Evolutionary conservation across 2,329 filamentous ascomycete genomes (phyloP), one percentile per base, ranked within the genome.

Genomic region (Ambrosiella xylebori): DNA sequence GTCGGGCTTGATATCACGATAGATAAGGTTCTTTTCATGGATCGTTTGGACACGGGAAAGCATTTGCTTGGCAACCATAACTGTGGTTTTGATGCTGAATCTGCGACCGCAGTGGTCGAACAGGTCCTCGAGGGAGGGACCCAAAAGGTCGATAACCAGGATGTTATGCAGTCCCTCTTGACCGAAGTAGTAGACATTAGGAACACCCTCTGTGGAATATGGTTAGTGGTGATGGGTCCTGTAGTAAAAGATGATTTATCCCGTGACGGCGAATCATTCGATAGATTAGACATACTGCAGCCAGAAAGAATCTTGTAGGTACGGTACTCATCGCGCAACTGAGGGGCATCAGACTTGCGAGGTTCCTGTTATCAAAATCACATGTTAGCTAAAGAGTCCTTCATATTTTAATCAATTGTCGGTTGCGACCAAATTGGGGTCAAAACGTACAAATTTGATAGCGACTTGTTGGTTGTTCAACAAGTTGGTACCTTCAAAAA

Each of bases 51-150:
- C 91, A 63, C 91, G 83, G 39, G 90, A 96, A 56, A 96, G 79
- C 93, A 97, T 97, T 71, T 98, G 91, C 75, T 97, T 97, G 50
- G 93, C 91, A 59, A 97, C 90, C 93, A 97, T 96, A 62, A 97
- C 90, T 11, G 96, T 91, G 0, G 93, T 98, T 80, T 98, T 97
- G 70, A 91, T 90, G 6, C 86, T 84, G 74, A 98, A 98, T 65
- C 90, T 84, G 65, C 91, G 81, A 68, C 93, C 93, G 75, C 91
- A 98, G 72, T 95, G 89, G 69, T 98, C 91, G 69, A 98, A 98
- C 17, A 98, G 80, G 68, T 98, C 91, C 70, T 98, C 91, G 61
- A 98, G 78, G 63, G 89, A 95, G 56, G 91, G 91, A 13, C 91
- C 91, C 35, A 98, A 83, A 47, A 98, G 78, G 73, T 98, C 91